These are phyloP conservation scores for Elsinoe batatas DNA, from an alignment of 2,329 filamentous ascomycete species.

Conservation along the genomic window DNA sequence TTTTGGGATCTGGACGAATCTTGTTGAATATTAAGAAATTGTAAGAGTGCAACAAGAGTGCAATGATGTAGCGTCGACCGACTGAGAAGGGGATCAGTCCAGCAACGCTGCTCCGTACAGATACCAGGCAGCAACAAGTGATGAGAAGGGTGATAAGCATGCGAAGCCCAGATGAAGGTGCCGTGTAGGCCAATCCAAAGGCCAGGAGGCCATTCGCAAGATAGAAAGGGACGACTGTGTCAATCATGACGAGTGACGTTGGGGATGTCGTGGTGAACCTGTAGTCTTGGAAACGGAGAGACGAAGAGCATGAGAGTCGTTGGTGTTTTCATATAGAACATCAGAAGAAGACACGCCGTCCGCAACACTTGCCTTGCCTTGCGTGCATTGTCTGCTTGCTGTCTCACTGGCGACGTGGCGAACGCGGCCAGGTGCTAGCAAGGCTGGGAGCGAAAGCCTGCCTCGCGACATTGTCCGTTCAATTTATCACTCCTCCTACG, in stretches of 20 bases:
- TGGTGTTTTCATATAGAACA: no score
- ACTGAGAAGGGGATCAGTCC: not conserved
- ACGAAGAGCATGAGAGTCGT: no score
- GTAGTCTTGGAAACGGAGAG: no score
- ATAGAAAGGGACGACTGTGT: not conserved
- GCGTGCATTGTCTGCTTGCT: not conserved
- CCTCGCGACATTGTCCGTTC: no score
- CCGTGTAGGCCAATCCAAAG: not conserved
- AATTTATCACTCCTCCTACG: no score
- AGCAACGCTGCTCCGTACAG: not conserved
- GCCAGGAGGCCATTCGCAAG: not conserved
- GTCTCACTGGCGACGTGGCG: not conserved
- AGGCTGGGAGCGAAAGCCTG: no score
- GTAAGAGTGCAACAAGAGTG: not conserved
- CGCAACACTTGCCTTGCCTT: no score
- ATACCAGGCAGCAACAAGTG: not conserved
- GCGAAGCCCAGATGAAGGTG: not conserved
- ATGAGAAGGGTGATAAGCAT: not conserved
- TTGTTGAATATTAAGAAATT: not conserved
- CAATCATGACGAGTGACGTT: not conserved
- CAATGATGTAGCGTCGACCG: constrained; percentile 5
- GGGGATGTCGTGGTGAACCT: no score
- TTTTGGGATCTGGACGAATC: not conserved
- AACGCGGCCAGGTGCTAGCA: not conserved
- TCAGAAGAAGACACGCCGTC: not conserved